Evolutionary conservation across 495 filamentous ascomycete species (phyloP).

Genomic region (Penicillium roqueforti): DNA sequence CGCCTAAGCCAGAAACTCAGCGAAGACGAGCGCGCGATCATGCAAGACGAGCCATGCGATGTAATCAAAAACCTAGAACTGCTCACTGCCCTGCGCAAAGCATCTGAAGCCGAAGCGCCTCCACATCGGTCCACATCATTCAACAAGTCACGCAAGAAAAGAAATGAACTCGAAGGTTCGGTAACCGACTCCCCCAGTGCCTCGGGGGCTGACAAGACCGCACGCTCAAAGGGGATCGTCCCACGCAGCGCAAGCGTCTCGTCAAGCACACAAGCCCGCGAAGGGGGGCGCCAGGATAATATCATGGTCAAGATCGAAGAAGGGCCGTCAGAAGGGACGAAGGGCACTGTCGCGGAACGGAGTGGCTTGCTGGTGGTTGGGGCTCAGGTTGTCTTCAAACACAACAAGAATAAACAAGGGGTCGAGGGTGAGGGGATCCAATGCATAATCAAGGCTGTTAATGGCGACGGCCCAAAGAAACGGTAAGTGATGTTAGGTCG

Average conservation of each 20-base stretch:
- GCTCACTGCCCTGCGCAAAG: conserved; percentile 55
- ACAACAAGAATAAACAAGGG: conserved; percentile 64
- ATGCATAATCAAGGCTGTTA: conserved; percentile 78
- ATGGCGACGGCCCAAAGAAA: conserved; percentile 81
- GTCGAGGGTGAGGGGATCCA: conserved; percentile 71
- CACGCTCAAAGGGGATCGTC: conserved; percentile 41
- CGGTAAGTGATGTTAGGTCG: conserved; percentile 39
- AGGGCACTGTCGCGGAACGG: conserved; percentile 47
- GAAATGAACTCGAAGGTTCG: conserved; percentile 66
- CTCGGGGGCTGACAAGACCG: conserved; percentile 49
- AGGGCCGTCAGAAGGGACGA: conserved; percentile 44
- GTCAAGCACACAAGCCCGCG: conserved; percentile 39
- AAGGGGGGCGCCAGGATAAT: conserved; percentile 34
- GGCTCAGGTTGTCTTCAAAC: conserved; percentile 83
- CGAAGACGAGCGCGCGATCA: conserved; percentile 57
- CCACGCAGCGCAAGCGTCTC: conserved; percentile 56
- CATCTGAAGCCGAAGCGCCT: conserved; percentile 56
- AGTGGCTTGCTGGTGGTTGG: conserved; percentile 58
- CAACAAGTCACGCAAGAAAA: conserved; percentile 57
- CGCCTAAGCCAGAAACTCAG: conserved; percentile 60
- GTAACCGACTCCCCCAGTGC: conserved; percentile 67
- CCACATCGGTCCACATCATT: conserved; percentile 41
- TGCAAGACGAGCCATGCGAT: conserved; percentile 54
- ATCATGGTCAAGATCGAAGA: conserved; percentile 53
- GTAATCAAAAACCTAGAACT: conserved; percentile 57